Evolutionary conservation across 2,329 filamentous ascomycete species (phyloP).

Genomic region (Aspergillus aculeatinus): DNA sequence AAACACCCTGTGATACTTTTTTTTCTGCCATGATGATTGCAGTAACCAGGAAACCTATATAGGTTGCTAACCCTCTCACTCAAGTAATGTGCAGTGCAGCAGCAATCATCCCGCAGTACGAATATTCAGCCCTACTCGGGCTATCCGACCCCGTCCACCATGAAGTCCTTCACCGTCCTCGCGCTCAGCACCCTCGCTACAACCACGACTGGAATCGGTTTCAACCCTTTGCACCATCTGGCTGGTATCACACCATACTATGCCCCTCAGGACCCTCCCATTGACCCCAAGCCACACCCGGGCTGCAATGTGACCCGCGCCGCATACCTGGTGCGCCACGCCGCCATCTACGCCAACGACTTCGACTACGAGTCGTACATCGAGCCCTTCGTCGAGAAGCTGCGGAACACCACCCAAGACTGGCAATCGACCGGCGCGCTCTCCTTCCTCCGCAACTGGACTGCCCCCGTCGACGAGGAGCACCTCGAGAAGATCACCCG

Average conservation of each 20-base stretch:
- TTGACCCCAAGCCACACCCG: conserved; percentile 47
- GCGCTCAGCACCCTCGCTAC: neutral
- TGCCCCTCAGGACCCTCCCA: conserved; percentile 52
- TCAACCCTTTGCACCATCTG: conserved; percentile 56
- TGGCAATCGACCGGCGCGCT: conserved; percentile 58
- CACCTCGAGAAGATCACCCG: conserved; percentile 58
- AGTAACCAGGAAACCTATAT: neutral
- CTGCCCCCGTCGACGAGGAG: conserved; percentile 58
- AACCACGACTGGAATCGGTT: conserved; percentile 24
- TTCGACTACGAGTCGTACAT: conserved; percentile 60
- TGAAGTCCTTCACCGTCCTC: neutral
- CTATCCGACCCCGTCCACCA: neutral
- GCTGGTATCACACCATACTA: conserved; percentile 60
- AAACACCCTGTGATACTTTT: neutral
- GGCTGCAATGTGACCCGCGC: conserved; percentile 54
- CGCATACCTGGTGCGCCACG: conserved; percentile 59
- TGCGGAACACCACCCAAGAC: conserved; percentile 58
- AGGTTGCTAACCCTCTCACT: neutral
- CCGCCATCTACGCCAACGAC: conserved; percentile 61
- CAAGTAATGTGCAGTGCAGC: neutral
- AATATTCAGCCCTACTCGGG: neutral
- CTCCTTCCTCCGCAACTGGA: conserved; percentile 58
- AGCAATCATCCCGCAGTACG: neutral
- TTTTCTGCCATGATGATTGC: neutral
- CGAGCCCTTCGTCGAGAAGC: conserved; percentile 57